phyloP scores from a whole-genome alignment of 495 filamentous ascomycete genomes.

The Neurospora sp. region DNA sequence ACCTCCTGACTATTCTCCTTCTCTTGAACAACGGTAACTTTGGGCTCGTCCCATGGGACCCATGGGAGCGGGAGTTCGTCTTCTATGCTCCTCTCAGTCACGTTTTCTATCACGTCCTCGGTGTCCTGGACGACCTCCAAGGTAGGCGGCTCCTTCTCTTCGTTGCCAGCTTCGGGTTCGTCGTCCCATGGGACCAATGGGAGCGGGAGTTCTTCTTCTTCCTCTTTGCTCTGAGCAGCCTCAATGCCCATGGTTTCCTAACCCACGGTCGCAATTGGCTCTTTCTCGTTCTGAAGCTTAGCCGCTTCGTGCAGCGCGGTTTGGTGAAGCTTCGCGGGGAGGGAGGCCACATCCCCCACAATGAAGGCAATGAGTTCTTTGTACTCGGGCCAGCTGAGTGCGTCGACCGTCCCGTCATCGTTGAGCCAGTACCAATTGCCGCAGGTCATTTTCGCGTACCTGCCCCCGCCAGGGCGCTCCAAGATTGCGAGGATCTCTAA shows the following conservation, averaged over 20 bases:
- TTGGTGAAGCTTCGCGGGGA: not conserved
- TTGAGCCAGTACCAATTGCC: not conserved
- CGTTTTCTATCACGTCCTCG: too few species aligned
- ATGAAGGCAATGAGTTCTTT: not conserved
- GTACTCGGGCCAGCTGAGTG: rapidly evolving
- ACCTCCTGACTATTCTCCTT: too few species aligned
- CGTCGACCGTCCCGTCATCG: too few species aligned
- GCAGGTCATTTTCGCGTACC: too few species aligned
- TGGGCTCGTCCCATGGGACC: not conserved
- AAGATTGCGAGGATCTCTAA: rapidly evolving
- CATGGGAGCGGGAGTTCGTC: not conserved
- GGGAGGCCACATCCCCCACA: not conserved
- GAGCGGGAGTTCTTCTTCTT: not conserved
- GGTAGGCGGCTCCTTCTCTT: too few species aligned
- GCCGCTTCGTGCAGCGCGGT: not conserved
- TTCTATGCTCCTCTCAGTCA: too few species aligned
- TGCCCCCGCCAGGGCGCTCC: too few species aligned
- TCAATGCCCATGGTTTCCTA: not conserved
- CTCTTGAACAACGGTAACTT: too few species aligned
- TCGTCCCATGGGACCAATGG: not conserved
- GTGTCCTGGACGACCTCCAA: too few species aligned
- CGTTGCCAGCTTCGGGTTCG: too few species aligned
- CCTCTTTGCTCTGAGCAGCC: not conserved
- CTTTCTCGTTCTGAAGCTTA: not conserved
- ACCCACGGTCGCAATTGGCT: not conserved